Evolutionary conservation across 2,329 filamentous ascomycete genomes (phyloP), one percentile per base, ranked within the genome.

Genomic region (Ambrosiella beaveri): DNA sequence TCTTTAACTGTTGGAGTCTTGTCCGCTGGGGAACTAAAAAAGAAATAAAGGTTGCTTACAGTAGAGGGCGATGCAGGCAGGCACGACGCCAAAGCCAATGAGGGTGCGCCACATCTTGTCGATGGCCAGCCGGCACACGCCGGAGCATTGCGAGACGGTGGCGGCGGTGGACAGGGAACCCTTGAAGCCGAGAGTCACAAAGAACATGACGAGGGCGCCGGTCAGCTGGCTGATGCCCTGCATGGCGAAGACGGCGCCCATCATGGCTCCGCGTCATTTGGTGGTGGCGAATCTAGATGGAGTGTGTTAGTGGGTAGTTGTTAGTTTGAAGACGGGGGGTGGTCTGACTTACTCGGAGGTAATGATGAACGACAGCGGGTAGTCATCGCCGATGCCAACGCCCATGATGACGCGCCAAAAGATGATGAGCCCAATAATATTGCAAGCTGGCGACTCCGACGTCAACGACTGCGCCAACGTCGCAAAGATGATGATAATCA

Each of bases 101-200:
- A 93, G 76, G 12, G 82, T 76, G 63, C 87, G 79, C 87, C 87
- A 93, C 84, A 90, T 90, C 75, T 88, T 89, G 73, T 93, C 87
- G 5, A 90, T 85, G 12, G 57, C 57, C 15, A 71, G 58, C 47
- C 66, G 68, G 62, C 69, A 71, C 17, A 62, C 63, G 47, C 68
- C 69, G 15, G 59, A 63, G 68, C 88, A 93, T 52, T 74, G 68
- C 36, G 71, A 72, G 3, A 76, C 73, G 4, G 71, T 72, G 36
- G 72, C 66, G 12, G 80, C 77, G 1, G 70, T 70, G 54, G 74
- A 64, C 0, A 88, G 75, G 4, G 80, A 79, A 13, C 76, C 71
- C 69, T 81, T 85, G 75, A 88, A 89, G 53, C 82, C 84, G 12
- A 81, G 72, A 0, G 84, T 85, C 59, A 86, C 78, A 65, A 90